These are phyloP conservation scores for Heteromeles arbutifolia DNA, from an alignment of 306 rosid genomes.

Conservation along the genomic window DNA sequence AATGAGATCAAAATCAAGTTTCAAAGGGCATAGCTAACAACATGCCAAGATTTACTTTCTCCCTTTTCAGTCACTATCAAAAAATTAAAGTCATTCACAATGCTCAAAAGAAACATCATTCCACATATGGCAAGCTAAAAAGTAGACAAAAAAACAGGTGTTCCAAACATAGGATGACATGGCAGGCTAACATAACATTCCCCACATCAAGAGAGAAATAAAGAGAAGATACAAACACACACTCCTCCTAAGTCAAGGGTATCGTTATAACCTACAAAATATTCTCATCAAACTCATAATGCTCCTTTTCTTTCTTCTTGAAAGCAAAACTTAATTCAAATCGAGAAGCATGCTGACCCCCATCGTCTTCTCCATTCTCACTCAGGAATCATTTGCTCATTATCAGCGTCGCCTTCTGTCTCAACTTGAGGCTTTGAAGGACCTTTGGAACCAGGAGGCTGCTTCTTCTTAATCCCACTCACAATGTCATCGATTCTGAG, in stretches of 20 bases:
- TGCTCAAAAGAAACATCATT: not conserved
- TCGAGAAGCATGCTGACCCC: not conserved
- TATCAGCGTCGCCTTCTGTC: constrained; percentile 78
- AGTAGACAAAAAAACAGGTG: not conserved
- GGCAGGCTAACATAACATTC: not conserved
- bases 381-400: constrained; percentile 77
- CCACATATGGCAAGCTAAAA: not conserved
- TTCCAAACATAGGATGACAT: not conserved
- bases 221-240: not conserved
- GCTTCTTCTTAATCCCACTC: constrained; percentile 95
- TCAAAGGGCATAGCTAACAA: too few relatives aligned
- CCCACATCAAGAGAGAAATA: not conserved
- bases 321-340: not conserved
- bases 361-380: constrained; percentile 14
- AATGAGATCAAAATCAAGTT: too few relatives aligned
- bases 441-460: constrained; percentile 57
- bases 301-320: not conserved
- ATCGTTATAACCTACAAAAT: not conserved
- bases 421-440: constrained; percentile 73
- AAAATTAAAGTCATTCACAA: not conserved
- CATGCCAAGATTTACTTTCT: too few relatives aligned
- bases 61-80: not conserved
- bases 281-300: not conserved
- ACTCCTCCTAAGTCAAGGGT: not conserved
- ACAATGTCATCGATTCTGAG: constrained; percentile 94